phyloP scores from a whole-genome alignment of 2,329 filamentous ascomycete species.

The Xylariaceae sp. region DNA sequence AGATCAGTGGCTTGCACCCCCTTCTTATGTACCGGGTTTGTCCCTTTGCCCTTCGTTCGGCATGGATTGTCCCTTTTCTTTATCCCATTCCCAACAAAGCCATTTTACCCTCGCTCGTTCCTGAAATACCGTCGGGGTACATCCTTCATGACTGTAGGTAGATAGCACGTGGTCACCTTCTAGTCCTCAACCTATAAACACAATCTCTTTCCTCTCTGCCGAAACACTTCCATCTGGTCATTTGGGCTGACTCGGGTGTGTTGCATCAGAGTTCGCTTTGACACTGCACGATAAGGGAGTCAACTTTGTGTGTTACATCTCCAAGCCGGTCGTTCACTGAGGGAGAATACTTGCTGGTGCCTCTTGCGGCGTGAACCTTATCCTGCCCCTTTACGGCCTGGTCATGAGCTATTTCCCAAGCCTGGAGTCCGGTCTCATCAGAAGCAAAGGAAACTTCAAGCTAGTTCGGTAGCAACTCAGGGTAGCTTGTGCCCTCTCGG shows the following conservation, averaged over 20 bases:
- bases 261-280: conserved; percentile 7
- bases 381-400: background rate
- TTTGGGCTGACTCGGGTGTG: background rate
- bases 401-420: no score
- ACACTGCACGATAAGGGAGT: conserved; percentile 1
- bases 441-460: conserved; percentile 9
- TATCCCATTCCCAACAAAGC: no score
- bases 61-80: no score
- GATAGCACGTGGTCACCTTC: conserved; percentile 26
- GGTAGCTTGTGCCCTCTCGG: background rate
- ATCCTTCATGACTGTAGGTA: no score
- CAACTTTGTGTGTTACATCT: background rate
- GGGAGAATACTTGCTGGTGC: background rate
- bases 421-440: background rate
- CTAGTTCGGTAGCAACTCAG: conserved; percentile 4
- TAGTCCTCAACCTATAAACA: conserved; percentile 8
- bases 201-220: conserved; percentile 12
- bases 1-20: no score
- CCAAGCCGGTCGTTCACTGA: background rate
- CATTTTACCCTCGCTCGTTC: no score
- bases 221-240: background rate
- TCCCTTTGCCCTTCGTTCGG: no score
- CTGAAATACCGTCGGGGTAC: no score
- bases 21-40: no score
- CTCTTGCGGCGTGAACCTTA: conserved; percentile 3